phyloP scores from a whole-genome alignment of 2,329 filamentous ascomycete genomes.

The Aspergillus costaricaensis region DNA sequence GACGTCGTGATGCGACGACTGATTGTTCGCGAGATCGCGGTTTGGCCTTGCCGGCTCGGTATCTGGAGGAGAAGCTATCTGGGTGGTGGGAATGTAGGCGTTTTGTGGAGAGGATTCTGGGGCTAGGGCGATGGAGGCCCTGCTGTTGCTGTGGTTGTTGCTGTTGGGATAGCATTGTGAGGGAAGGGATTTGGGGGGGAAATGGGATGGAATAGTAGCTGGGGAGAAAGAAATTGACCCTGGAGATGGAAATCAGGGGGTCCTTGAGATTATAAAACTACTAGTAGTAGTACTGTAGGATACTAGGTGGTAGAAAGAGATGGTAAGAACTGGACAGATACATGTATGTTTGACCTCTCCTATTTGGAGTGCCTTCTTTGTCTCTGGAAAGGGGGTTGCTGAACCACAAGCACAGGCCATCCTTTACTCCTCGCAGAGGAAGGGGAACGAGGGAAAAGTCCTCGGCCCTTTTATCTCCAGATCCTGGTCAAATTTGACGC shows the following conservation, averaged over 20 bases:
- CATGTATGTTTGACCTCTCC: constrained; percentile 11
- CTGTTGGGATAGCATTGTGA: not conserved
- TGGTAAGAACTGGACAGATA: constrained; percentile 11
- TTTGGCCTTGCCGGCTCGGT: constrained; percentile 45
- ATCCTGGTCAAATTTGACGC: not conserved
- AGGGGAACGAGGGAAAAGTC: not conserved
- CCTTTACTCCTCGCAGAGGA: not conserved
- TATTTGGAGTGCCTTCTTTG: not conserved
- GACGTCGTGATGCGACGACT: constrained; percentile 26
- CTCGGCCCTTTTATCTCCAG: not conserved
- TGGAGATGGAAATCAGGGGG: constrained; percentile 8
- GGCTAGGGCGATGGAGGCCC: constrained; percentile 1
- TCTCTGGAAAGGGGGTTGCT: constrained; percentile 4
- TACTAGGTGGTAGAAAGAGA: constrained; percentile 4
- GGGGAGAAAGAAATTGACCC: not conserved
- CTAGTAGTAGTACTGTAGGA: not conserved
- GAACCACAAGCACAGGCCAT: not conserved
- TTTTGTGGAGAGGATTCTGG: constrained; percentile 24
- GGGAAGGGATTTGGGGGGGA: not conserved
- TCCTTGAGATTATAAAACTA: constrained; percentile 11
- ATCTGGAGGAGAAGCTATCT: constrained; percentile 44
- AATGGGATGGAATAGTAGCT: not conserved
- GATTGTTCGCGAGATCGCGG: constrained; percentile 32
- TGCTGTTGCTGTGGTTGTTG: constrained; percentile 4
- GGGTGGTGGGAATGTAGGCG: constrained; percentile 29